Conservation (phyloP, 1,139 yeast species). For the Yamadazyma sp. region DNA sequence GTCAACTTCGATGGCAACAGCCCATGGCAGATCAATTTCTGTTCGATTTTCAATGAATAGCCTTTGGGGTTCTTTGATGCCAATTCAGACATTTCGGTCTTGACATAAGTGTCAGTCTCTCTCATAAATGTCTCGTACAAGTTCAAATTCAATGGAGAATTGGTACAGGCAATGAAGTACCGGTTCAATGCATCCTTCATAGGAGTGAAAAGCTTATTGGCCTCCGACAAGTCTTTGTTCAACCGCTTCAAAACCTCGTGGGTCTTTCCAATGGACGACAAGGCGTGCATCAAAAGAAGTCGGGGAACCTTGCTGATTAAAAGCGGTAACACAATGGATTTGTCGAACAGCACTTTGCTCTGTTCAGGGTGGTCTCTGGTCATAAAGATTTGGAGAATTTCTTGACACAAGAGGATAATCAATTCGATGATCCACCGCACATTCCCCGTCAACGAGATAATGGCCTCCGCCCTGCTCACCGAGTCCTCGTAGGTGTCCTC, state of each 20-base stretch:
- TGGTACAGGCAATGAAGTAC: slow-evolving; percentile 52
- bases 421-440: slow-evolving; percentile 81
- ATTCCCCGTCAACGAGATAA: slow-evolving; percentile 65
- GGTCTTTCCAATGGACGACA: slow-evolving; percentile 68
- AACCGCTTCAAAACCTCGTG: slow-evolving; percentile 56
- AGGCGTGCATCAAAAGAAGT: slow-evolving; percentile 64
- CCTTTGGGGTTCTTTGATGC: slow-evolving; percentile 30
- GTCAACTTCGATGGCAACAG: slow-evolving; percentile 48
- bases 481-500: slow-evolving; percentile 57
- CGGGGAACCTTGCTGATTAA: slow-evolving; percentile 70
- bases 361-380: slow-evolving; percentile 20
- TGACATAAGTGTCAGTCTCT: slow-evolving; percentile 44
- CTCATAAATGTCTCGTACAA: slow-evolving; percentile 63
- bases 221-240: slow-evolving; percentile 41
- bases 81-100: slow-evolving; percentile 27
- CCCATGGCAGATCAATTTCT: slow-evolving; percentile 66
- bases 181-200: slow-evolving; percentile 56
- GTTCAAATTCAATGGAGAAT: slow-evolving; percentile 58
- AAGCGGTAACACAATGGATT: slow-evolving; percentile 50
- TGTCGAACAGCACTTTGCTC: slow-evolving; percentile 26
- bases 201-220: slow-evolving; percentile 47
- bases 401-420: slow-evolving; percentile 66
- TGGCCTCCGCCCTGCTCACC: slow-evolving; percentile 54
- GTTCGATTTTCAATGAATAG: slow-evolving; percentile 53
- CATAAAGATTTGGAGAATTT: slow-evolving; percentile 46